These are phyloP conservation scores for Podospora comata DNA, from an alignment of 495 filamentous ascomycete species.

Conservation along the genomic window DNA sequence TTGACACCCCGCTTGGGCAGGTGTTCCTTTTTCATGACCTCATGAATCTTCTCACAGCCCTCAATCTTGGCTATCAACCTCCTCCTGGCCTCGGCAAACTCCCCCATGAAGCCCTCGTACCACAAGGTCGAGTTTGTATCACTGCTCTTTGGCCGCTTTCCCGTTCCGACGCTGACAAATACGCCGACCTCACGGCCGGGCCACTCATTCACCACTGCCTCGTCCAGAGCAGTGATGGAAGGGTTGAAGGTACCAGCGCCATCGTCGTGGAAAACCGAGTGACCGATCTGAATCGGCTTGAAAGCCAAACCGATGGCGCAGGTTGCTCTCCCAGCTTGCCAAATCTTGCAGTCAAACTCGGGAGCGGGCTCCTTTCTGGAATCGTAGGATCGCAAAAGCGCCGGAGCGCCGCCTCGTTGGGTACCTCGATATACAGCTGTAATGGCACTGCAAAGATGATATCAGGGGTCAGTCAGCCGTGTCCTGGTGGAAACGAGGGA, in stretches of 20 bases:
- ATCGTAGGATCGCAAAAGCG: constrained; percentile 86
- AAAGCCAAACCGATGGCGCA: constrained; percentile 88
- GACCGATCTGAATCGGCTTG: constrained; percentile 91
- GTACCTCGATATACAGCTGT: constrained; percentile 89
- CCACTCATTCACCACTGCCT: constrained; percentile 90
- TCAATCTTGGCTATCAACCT: constrained; percentile 87
- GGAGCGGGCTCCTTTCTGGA: constrained; percentile 86
- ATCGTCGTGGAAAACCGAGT: constrained; percentile 91
- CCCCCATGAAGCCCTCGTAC: constrained; percentile 92
- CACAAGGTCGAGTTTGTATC: constrained; percentile 68
- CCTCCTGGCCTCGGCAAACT: constrained; percentile 84
- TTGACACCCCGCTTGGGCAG: constrained; percentile 75
- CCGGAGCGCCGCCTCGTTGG: constrained; percentile 57
- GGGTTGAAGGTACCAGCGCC: constrained; percentile 91
- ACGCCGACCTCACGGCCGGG: constrained; percentile 86
- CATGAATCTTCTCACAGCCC: constrained; percentile 88
- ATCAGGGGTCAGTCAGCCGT: constrained; percentile 29
- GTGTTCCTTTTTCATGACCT: constrained; percentile 71
- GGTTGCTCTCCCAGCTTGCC: constrained; percentile 95
- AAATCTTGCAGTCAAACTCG: constrained; percentile 87
- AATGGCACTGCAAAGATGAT: constrained; percentile 60
- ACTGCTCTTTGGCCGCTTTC: constrained; percentile 74
- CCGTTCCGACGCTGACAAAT: constrained; percentile 88
- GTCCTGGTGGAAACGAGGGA: neutral
- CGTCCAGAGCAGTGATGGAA: constrained; percentile 77